Base-by-base conservation (phyloP, 2,329 filamentous ascomycete species). In the Helminthosporium solani region DNA sequence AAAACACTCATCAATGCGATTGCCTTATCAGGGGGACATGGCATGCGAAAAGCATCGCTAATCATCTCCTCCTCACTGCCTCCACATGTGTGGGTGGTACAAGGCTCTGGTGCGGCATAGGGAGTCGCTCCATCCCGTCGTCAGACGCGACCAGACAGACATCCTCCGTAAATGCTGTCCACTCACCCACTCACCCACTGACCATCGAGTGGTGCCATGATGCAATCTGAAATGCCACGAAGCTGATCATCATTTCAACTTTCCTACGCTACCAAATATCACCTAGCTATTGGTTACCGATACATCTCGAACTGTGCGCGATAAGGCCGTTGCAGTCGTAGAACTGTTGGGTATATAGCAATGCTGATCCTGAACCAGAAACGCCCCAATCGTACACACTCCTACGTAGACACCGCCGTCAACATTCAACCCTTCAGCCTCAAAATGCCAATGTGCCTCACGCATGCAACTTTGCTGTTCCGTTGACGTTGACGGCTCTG, bases 311-410 rank as follows among this genome's bases (percentile, higher is more conserved):
- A 11, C 30, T 35, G 37, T 44, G 25, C 35, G 23, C 40, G 50
- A 42, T 27, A 20, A 39, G 53, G 49, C 54, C 53, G 54, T 51
- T n/a, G 38, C 43, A 52, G 46, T 53, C 53, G 49, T 64, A 58
- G 60, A 61, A 60, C 58, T 64, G 63, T 63, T 21, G 67, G 66
- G 67, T 70, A 70, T 70, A 67, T 67, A 68, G 64, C 63, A 63
- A 67, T 68, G 58, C 63, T 66, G 44, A 57, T 59, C 34, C 33
- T 3, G 21, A 38, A 16, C 55, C 41, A 39, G 57, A 50, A 21
- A 50, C 56, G 47, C 51, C 55, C 47, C 44, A 55, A 52, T 52
- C 56, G 47, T 54, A 61, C 54, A 56, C 25, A 31, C 28, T 31
- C 5, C 14, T 31, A 31, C 28, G 14, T 50, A 44, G 49, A 18